Conservation (phyloP, 2,329 filamentous ascomycete genomes). For the Penicillium vulpinum region DNA sequence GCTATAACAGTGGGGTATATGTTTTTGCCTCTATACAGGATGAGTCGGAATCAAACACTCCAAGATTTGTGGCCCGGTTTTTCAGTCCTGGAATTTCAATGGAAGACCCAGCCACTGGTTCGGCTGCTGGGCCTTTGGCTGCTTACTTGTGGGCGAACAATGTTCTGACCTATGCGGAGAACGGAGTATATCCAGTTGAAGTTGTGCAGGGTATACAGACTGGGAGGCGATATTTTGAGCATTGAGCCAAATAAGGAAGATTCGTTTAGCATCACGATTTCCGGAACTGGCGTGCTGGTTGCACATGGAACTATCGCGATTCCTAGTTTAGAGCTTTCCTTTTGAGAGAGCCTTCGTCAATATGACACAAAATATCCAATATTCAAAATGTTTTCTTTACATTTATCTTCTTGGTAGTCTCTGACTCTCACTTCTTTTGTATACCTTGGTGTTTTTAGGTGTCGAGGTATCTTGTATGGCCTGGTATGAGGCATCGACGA, state of each 20-base stretch:
- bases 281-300: slow-evolving; percentile 10
- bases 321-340: not conserved
- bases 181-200: slow-evolving; percentile 1
- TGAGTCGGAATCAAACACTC: not conserved
- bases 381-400: not conserved
- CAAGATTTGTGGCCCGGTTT: slow-evolving; percentile 18
- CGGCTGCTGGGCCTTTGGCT: slow-evolving; percentile 20
- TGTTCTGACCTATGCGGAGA: not conserved
- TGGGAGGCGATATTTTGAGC: slow-evolving; percentile 15
- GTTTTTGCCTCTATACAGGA: slow-evolving; percentile 5
- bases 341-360: not conserved
- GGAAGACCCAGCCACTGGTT: slow-evolving; percentile 24
- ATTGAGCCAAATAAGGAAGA: not conserved
- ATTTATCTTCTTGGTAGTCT: not conserved
- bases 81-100: slow-evolving; percentile 24
- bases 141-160: slow-evolving; percentile 15
- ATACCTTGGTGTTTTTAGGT: not conserved
- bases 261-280: not conserved
- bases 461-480: not conserved
- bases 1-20: slow-evolving; percentile 18
- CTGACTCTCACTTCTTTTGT: not conserved
- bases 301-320: slow-evolving; percentile 6
- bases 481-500: not conserved
- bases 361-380: not conserved
- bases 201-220: slow-evolving; percentile 18